Evolutionary conservation across 768 basidiomycete genomes (phyloP), one percentile per base, ranked within the genome.

Genomic region (Sistotremastrum suecicum): DNA sequence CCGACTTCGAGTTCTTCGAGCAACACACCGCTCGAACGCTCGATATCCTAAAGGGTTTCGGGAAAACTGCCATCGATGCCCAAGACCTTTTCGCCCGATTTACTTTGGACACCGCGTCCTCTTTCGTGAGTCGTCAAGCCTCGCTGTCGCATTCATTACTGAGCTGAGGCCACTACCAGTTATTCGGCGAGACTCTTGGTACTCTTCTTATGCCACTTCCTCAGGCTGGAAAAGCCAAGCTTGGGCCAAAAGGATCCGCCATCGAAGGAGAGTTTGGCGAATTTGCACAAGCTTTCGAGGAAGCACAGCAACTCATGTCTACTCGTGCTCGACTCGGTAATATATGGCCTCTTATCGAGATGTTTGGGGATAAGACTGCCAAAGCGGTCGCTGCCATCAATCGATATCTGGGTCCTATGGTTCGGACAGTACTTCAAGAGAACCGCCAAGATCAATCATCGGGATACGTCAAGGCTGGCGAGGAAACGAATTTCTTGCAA

Each of bases 71-170:
- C 20, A 20, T 20, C 20, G 80, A 83, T 49, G 74, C 71, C 1
- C 78, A 85, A 56, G 83, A 83, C 53, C 65, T 84, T 3, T 82
- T 69, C 52, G 60, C 73, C n/a, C 73, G 81, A 6, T 81, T 83
- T 56, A 73, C 79, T 9, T 66, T 83, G 37, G 83, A 85, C 56
- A 67, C 80, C 0, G 78, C 81, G 1, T 80, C 80, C 5, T 80
- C 82, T 48, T 83, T 82, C 55, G 64, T 33, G 20, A 20, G 20
- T 58, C 64, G 3, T 67, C 68, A 3, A 65, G 64, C 9, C 60
- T 80, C 8, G 74, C 74, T 7, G 76, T 72, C 48, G 76, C 77
- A 0, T 62, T 66, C 54, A 67, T 71, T 38, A 20, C 20, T 20
- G 20, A 20, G 20, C 20, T 20, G 20, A 20, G 20, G 20, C 20